phyloP scores from a whole-genome alignment of 129 eudicot species.

The Chrysanthemum seticuspe region DNA sequence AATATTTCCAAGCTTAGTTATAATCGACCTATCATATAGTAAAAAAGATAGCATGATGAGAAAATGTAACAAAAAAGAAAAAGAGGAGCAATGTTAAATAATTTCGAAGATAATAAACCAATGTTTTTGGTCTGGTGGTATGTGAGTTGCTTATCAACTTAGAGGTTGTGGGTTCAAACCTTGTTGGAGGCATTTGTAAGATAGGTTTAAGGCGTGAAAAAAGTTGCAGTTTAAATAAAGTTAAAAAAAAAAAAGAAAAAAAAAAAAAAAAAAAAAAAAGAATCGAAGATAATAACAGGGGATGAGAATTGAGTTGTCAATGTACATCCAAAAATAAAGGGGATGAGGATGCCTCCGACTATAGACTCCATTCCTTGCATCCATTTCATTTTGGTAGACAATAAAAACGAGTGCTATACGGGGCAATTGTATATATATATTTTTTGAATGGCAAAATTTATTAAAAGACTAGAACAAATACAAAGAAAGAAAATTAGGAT shows the following conservation, averaged over 20 bases:
- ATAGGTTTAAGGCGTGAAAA: too few species aligned
- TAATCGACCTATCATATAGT: too few species aligned
- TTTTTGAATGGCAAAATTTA: too few species aligned
- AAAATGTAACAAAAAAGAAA: neutral
- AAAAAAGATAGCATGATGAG: neutral
- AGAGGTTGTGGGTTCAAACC: too few species aligned
- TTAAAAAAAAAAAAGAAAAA: neutral
- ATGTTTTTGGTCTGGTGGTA: too few species aligned
- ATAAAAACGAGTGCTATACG: neutral
- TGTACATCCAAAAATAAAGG: constrained; percentile 4
- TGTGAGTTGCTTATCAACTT: too few species aligned
- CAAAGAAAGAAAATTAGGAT: too few species aligned
- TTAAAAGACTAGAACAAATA: too few species aligned
- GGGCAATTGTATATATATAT: too few species aligned
- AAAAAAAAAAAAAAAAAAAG: neutral
- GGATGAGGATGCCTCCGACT: neutral
- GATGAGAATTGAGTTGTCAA: constrained; percentile 17
- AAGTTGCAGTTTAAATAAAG: too few species aligned
- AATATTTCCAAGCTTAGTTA: too few species aligned
- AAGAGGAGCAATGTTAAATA: neutral
- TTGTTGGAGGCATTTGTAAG: too few species aligned
- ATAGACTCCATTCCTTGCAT: constrained; percentile 4
- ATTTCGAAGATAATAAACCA: neutral
- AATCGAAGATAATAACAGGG: neutral
- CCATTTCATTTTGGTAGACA: neutral